phyloP scores from a whole-genome alignment of 805 yeast species.

The Yarrowia divulgata region DNA sequence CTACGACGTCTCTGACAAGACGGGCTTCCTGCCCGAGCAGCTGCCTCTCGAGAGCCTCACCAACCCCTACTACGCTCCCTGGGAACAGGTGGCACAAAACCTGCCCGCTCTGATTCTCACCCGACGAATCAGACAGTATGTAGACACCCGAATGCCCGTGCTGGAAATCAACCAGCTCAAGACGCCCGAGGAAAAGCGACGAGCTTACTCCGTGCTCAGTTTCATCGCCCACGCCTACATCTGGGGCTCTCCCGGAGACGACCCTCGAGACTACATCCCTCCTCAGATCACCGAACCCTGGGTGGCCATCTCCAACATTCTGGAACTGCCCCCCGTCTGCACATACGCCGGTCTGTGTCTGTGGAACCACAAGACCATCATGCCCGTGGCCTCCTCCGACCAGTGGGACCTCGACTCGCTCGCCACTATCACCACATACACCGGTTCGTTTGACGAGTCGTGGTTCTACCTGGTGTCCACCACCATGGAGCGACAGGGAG shows the following conservation, averaged over 20 bases:
- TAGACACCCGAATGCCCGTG: constrained; percentile 66
- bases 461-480: constrained; percentile 94
- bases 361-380: constrained; percentile 80
- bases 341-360: constrained; percentile 87
- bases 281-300: constrained; percentile 73
- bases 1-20: constrained; percentile 70
- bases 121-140: constrained; percentile 62
- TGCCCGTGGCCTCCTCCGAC: constrained; percentile 55
- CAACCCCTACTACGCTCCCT: constrained; percentile 67
- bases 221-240: constrained; percentile 88
- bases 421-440: constrained; percentile 81
- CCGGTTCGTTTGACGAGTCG: constrained; percentile 89
- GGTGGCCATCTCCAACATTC: constrained; percentile 60
- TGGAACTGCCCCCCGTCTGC: constrained; percentile 84
- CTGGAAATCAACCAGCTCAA: constrained; percentile 58
- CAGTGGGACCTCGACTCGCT: constrained; percentile 68
- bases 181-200: constrained; percentile 62
- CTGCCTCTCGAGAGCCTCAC: constrained; percentile 69
- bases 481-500: constrained; percentile 83
- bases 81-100: constrained; percentile 75
- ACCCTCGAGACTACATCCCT: constrained; percentile 70
- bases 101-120: constrained; percentile 79
- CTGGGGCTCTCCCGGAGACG: constrained; percentile 72
- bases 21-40: constrained; percentile 81
- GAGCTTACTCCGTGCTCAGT: constrained; percentile 82